Evolutionary conservation across 2,329 filamentous ascomycete species (phyloP), one percentile per base, ranked within the genome.

Genomic region (Colletotrichum incanum): DNA sequence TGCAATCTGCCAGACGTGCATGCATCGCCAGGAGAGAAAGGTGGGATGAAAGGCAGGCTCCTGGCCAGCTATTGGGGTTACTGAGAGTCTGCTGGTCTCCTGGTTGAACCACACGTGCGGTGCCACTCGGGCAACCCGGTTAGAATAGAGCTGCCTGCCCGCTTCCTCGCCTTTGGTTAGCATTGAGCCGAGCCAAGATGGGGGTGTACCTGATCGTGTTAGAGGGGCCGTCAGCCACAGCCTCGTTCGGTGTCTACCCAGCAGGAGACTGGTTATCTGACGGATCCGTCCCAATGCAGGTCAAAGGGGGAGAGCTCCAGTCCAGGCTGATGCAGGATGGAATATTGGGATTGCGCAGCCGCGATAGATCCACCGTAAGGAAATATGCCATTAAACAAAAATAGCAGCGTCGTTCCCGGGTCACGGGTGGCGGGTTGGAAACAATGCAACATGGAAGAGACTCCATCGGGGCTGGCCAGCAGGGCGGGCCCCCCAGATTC

Each of bases 1-100:
- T 65, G 66, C 70, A 37, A 65, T 43, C 59, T 70, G 70, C 65
- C 54, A 70, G 54, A 70, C 65, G 11, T 72, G 60, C 47, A 71
- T 56, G 20, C 56, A 50, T 71, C 39, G 47, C 56, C 41, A 45
- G 50, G 52, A 68, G 47, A 34, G 49, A 47, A 34, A 70, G 58
- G 45, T 59, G 59, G 54, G 70, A 72, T 59, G 69, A 49, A 58
- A 39, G 37, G 49, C 58, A n/a, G 37, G 41, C 50, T 34, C 56
- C 68, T 34, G 45, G 41, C 39, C 69, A 68, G 65, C 69, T 59
- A 58, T 63, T 41, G n/a, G 49, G 45, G 18, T 39, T 28, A 31
- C 31, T 63, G 60, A 31, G 41, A n/a, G 28, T 47, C 28, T 34
- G 43, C 26, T 34, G 45, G 45, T n/a, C 43, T 50, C 8, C n/a